Conservation (phyloP, 192 early-diverging fungal genomes). For the Dissophora ornata region DNA sequence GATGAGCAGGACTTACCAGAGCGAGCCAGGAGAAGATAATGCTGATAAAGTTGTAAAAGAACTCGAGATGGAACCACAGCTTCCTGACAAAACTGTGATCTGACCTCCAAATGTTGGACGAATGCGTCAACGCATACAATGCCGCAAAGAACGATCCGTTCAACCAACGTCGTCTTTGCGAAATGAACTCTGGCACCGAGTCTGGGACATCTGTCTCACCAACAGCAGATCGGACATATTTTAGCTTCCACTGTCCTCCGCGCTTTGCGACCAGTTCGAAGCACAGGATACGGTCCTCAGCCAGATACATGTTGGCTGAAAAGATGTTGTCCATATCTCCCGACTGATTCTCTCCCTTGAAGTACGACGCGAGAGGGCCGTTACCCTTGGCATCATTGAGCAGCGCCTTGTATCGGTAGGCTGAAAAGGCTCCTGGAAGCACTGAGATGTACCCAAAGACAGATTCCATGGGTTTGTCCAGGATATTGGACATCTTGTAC, state of each 20-base stretch:
- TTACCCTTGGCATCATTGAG: constrained; percentile 64
- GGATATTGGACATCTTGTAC: constrained; percentile 78
- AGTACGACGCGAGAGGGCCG: constrained; percentile 78
- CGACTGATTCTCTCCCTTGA: constrained; percentile 78
- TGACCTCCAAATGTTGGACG: constrained; percentile 71
- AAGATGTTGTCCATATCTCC: constrained; percentile 68
- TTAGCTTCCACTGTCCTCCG: constrained; percentile 71
- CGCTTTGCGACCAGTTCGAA: constrained; percentile 83
- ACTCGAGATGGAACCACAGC: constrained; percentile 70
- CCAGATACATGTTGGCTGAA: constrained; percentile 74
- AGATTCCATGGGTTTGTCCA: constrained; percentile 87
- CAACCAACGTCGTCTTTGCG: constrained; percentile 83
- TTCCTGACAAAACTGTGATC: constrained; percentile 73
- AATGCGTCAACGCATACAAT: constrained; percentile 76
- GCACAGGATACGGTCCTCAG: constrained; percentile 81
- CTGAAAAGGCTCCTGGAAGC: constrained; percentile 88
- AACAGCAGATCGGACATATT: constrained; percentile 74
- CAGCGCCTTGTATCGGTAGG: constrained; percentile 81
- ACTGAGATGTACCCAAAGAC: constrained; percentile 97
- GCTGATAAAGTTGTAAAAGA: constrained; percentile 74
- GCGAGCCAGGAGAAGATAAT: constrained; percentile 75
- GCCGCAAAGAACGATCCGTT: constrained; percentile 88
- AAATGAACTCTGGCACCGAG: constrained; percentile 77
- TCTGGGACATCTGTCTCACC: constrained; percentile 86
- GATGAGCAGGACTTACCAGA: constrained; percentile 55